These are phyloP conservation scores for Solanum stenotomum DNA, from an alignment of 257 asterid genomes.

Conservation along the genomic window DNA sequence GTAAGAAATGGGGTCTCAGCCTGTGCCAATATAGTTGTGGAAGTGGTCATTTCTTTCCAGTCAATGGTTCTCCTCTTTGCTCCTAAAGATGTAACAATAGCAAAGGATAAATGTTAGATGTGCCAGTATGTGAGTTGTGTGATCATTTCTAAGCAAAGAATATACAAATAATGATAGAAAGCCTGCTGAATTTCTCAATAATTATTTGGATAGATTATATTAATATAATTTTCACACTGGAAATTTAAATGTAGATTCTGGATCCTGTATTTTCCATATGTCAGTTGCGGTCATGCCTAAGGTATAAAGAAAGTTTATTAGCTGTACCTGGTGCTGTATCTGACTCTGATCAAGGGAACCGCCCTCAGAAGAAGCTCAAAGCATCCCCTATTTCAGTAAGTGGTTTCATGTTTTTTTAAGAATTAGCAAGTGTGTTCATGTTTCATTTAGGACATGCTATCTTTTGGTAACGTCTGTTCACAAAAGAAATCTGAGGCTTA, in stretches of 20 bases:
- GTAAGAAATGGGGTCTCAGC: background rate
- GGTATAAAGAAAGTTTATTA: conserved; percentile 31
- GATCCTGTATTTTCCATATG: conserved; percentile 42
- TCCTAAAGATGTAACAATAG: background rate
- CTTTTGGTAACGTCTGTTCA: background rate
- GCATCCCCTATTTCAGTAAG: conserved; percentile 30
- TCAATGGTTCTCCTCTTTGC: background rate
- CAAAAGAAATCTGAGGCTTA: background rate
- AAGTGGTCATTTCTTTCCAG: background rate
- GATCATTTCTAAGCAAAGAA: background rate
- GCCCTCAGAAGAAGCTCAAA: conserved; percentile 46
- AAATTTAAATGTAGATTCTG: conserved; percentile 36
- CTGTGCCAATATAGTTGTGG: background rate
- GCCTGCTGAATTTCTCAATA: background rate
- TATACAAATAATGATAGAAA: background rate
- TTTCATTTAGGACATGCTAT: background rate
- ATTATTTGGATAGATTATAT: background rate
- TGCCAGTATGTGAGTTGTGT: background rate
- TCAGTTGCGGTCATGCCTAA: conserved; percentile 40
- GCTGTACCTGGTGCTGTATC: conserved; percentile 10
- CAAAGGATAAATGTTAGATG: background rate
- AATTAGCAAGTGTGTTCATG: background rate
- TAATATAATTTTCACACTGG: background rate
- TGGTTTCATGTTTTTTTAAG: background rate
- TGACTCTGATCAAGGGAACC: conserved; percentile 15